Evolutionary conservation across 345 rosid species (phyloP), one percentile per base, ranked within the genome.

Genomic region (Angophora floribunda): DNA sequence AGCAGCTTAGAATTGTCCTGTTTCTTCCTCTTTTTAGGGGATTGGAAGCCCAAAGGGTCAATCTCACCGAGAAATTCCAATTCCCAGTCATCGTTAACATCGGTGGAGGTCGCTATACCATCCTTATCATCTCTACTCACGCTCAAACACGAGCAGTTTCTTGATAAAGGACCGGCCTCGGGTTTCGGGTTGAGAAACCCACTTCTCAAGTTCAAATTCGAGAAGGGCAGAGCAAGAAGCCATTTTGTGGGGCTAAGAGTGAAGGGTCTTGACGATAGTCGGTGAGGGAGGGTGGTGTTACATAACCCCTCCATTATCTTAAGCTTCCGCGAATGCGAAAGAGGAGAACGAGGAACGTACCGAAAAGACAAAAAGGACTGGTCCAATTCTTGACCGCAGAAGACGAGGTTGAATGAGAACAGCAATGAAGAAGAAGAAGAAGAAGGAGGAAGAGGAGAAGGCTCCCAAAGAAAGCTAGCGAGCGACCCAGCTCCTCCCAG

Each of bases 31-130:
- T 92, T 95, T 90, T 93, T 95, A 11, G 97, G 96, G 85, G 94
- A 91, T 89, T 90, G 94, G 70, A 57, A 90, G 82, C 93, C 96
- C 91, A 94, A 91, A 3, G 98, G 95, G 86, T 94, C 96, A 91
- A 95, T 90, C 91, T 95, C 95, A 84, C 97, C 97, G 30, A 96
- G 92, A 85, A 95, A 96, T 87, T 96, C 95, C 90, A 91, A 86
- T 90, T 96, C 97, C 99, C 97, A 97, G 70, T 94, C 95, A 70
- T 21, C 65, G 53, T 79, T 61, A 22, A 85, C 88, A 86, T 13
- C 92, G 7, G 91, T 91, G 41, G 85, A 91, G 86, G 65, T 30
- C 1, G 63, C 59, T 44, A 8, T 21, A 49, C 30, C 91, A 24
- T 85, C 86, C 30, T 75, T 45, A 82, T 78, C 91, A 90, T 86